These are phyloP conservation scores for Globisporangium megalacanthum DNA, from an alignment of 352 stramenopile species.

Conservation along the genomic window DNA sequence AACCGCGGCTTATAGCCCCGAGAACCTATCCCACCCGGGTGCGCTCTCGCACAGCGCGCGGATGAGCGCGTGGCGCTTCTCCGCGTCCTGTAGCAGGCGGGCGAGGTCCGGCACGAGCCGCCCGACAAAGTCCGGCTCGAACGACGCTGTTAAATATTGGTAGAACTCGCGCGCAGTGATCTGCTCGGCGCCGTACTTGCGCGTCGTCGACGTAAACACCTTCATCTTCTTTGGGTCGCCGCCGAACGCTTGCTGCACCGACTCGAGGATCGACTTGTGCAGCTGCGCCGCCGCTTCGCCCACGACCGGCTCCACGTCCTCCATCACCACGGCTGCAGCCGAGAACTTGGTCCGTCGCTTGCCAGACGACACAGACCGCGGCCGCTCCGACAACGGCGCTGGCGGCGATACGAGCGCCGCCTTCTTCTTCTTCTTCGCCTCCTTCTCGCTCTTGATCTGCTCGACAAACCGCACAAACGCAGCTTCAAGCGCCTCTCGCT, in stretches of 20 bases:
- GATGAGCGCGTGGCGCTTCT: conserved; percentile 82
- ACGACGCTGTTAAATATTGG: conserved; percentile 85
- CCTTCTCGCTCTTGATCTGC: conserved; percentile 69
- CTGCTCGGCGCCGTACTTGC: conserved; percentile 82
- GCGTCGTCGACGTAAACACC: conserved; percentile 75
- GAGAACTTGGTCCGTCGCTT: conserved; percentile 37
- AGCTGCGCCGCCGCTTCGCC: conserved; percentile 76
- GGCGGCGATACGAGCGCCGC: conserved; percentile 26
- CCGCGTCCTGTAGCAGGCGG: conserved; percentile 75
- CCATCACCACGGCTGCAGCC: conserved; percentile 41
- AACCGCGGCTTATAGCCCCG: conserved; percentile 42
- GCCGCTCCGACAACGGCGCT: conserved; percentile 22
- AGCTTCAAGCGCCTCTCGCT: conserved; percentile 43
- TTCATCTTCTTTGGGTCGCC: conserved; percentile 85
- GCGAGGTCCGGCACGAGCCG: conserved; percentile 80
- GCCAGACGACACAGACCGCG: conserved; percentile 31
- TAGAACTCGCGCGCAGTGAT: conserved; percentile 87
- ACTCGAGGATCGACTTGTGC: conserved; percentile 81
- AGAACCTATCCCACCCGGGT: conserved; percentile 78
- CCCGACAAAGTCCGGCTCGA: conserved; percentile 84
- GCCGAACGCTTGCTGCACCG: conserved; percentile 61
- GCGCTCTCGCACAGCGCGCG: conserved; percentile 79
- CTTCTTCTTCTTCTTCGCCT: conserved; percentile 49
- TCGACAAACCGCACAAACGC: conserved; percentile 63
- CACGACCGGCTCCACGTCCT: conserved; percentile 80